Percentiles rank a stretch among this genome's conserved stretches.
phyloP scores from a whole-genome alignment of 805 yeast genomes.

The Metschnikowia orientalis region DNA sequence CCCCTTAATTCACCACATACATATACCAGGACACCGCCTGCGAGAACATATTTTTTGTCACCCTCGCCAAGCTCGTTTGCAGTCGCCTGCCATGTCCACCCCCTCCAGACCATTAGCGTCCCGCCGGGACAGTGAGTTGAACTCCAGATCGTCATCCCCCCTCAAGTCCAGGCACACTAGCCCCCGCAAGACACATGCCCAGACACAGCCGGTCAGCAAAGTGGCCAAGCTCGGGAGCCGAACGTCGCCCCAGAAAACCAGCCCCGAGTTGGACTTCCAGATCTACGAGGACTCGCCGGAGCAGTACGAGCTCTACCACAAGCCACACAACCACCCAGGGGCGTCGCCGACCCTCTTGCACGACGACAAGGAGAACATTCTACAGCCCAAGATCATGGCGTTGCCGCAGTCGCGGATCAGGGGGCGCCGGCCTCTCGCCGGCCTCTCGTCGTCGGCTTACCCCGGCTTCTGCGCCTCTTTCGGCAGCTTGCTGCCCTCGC shows the following conservation, averaged over 20 bases:
- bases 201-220: slow-evolving; percentile 10
- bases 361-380: slow-evolving; percentile 40
- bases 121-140: slow-evolving; percentile 14
- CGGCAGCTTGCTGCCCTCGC: slow-evolving; percentile 9
- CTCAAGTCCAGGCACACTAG: slow-evolving; percentile 13
- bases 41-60: background rate
- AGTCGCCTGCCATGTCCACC: slow-evolving; percentile 10
- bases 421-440: slow-evolving; percentile 25
- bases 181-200: slow-evolving; percentile 9
- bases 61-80: too few species aligned
- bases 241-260: slow-evolving; percentile 5
- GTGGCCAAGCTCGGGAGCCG: slow-evolving; percentile 12
- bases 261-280: slow-evolving; percentile 9
- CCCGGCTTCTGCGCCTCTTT: slow-evolving; percentile 24
- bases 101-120: slow-evolving; percentile 16
- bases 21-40: too few species aligned
- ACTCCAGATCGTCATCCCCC: slow-evolving; percentile 17
- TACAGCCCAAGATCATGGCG: slow-evolving; percentile 28
- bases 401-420: slow-evolving; percentile 7
- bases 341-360: slow-evolving; percentile 12
- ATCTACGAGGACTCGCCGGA: slow-evolving; percentile 18
- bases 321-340: slow-evolving; percentile 4
- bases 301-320: slow-evolving; percentile 13
- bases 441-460: slow-evolving; percentile 26
- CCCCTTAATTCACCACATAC: too few species aligned